Base-by-base conservation (phyloP, 441 rosid species). In the Syzygium malaccense region DNA sequence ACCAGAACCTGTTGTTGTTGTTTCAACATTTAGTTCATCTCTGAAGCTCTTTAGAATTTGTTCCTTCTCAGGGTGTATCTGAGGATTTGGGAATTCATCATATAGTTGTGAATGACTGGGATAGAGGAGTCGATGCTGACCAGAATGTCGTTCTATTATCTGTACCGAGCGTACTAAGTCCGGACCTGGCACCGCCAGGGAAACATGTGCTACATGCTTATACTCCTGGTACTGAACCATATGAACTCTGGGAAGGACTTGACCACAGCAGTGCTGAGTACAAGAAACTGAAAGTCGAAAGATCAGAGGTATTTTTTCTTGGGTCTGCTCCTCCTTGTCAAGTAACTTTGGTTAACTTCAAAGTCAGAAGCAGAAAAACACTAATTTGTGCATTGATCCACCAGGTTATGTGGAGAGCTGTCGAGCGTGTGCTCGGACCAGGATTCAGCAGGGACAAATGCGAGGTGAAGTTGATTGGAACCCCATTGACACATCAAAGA, bases 71-170 rank as follows among this genome's bases (percentile, higher is more conserved):
- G 94, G 98, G 94, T 60, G 55, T 96, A 71, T 91, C 87, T 8
- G 92, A 95, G 88, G 96, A 96, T 57, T 91, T 97, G 93, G 97
- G 96, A 71, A 96, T 97, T 92, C 99, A 96, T 93, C 99, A 96
- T 89, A 96, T 96, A 60, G 94, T 95, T 90, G 99, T 96, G 86
- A 95, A 96, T 84, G 96, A 97, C 55, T 96, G 99, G 98, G 94
- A 94, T 33, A 89, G 96, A 85, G 99, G 98, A 91, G 99, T 96
- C 49, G 99, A 96, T 90, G 97, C 98, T 13, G 99, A 96, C 90
- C 98, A 97, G 92, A 97, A 97, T 87, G 98, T 97, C n/a, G 99
- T 96, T 86, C 93, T 97, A 86, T 95, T 96, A 89, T 97, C 99
- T 54, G 93, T 97, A 49, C 99, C 99, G 19, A 95, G 96, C 17